These are phyloP conservation scores for Bruguiera hainesii DNA, from an alignment of 441 rosid genomes.

Conservation along the genomic window DNA sequence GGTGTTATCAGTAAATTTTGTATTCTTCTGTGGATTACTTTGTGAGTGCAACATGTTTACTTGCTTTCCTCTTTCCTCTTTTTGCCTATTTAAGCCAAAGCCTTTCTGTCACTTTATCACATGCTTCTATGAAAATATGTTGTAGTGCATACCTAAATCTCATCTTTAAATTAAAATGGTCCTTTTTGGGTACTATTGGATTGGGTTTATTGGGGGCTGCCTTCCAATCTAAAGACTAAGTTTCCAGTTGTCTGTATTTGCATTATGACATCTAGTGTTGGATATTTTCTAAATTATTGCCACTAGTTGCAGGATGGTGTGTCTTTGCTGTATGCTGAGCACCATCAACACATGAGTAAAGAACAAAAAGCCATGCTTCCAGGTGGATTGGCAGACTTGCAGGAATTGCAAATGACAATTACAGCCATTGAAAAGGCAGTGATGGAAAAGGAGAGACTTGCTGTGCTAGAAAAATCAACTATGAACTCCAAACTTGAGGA, in stretches of 20 bases:
- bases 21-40: neutral
- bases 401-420: conserved; percentile 53
- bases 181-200: conserved; percentile 5
- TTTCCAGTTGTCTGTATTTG: neutral
- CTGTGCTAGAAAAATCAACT: conserved; percentile 41
- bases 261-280: conserved; percentile 4
- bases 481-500: conserved; percentile 48
- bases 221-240: neutral
- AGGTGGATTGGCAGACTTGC: conserved; percentile 41
- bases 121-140: neutral
- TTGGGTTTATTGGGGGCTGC: conserved; percentile 4
- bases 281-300: conserved; percentile 6
- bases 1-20: conserved; percentile 3
- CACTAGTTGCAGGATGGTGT: conserved; percentile 40
- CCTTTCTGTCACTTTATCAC: neutral
- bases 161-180: conserved; percentile 10
- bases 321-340: conserved; percentile 25
- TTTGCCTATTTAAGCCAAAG: neutral
- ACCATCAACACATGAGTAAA: conserved; percentile 29
- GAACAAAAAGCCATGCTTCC: conserved; percentile 22
- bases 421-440: conserved; percentile 62
- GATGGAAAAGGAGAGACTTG: conserved; percentile 54
- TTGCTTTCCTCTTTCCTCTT: neutral
- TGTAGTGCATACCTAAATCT: conserved; percentile 7
- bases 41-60: neutral